Evolutionary conservation across 2,329 filamentous ascomycete genomes (phyloP).

Genomic region (Aspergillus awamori): DNA sequence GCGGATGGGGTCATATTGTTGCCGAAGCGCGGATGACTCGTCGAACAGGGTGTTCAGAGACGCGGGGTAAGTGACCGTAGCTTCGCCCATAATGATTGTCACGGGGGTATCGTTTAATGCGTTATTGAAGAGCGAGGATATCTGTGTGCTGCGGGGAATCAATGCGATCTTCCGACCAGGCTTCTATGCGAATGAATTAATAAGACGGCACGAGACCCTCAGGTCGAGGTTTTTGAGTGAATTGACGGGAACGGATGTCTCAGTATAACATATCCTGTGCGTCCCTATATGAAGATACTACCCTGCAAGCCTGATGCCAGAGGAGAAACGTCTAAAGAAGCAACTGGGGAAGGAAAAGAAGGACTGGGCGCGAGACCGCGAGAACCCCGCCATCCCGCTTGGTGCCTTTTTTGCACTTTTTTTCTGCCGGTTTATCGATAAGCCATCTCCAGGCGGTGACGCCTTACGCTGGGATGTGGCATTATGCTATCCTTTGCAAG

Average conservation of each 20-base stretch:
- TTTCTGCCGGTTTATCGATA: conserved; percentile 21
- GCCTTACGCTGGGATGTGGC: background rate
- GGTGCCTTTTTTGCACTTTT: conserved; percentile 13
- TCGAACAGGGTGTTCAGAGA: conserved; percentile 41
- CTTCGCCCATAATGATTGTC: conserved; percentile 28
- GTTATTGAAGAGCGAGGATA: background rate
- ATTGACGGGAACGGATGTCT: background rate
- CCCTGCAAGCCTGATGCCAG: background rate
- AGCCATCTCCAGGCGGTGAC: conserved; percentile 11
- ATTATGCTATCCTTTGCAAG: background rate
- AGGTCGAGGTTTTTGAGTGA: background rate
- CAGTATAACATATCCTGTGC: background rate
- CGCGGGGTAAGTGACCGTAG: conserved; percentile 25
- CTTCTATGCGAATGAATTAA: background rate
- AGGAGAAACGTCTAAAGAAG: background rate
- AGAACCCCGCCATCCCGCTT: conserved; percentile 16
- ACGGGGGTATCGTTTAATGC: too few relatives aligned
- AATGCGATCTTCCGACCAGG: background rate
- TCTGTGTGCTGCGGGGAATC: background rate
- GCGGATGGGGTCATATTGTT: conserved; percentile 39
- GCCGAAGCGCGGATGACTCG: conserved; percentile 27
- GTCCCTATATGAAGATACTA: too few relatives aligned
- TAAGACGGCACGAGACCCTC: background rate
- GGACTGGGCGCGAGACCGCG: background rate
- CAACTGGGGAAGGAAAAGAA: background rate